phyloP scores from a whole-genome alignment of 352 stramenopile genomes.

The Globisporangium nagaii region DNA sequence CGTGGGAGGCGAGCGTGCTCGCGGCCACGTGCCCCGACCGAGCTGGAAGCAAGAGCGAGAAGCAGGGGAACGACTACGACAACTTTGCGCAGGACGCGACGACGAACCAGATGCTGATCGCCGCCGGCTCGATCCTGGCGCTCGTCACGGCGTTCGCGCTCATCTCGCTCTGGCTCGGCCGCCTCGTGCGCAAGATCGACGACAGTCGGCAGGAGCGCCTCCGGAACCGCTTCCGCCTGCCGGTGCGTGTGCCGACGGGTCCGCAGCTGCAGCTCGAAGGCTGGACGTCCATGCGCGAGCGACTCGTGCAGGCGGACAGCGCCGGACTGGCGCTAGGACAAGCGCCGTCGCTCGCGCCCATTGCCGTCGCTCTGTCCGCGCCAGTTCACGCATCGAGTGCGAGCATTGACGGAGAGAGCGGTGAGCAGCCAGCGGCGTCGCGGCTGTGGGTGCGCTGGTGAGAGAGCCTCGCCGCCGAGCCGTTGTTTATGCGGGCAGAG shows the following conservation, averaged over 20 bases:
- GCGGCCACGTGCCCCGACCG: background rate
- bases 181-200: constrained; percentile 15
- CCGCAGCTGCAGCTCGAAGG: constrained; percentile 9
- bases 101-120: background rate
- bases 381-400: background rate
- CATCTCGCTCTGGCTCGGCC: constrained; percentile 8
- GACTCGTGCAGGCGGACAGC: constrained; percentile 4
- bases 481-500: no score
- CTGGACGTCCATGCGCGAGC: constrained; percentile 15
- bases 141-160: constrained; percentile 1
- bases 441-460: constrained; percentile 7
- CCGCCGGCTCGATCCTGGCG: background rate
- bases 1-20: constrained; percentile 4
- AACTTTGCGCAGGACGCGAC: background rate
- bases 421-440: background rate
- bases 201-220: background rate
- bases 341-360: constrained; percentile 3
- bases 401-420: background rate
- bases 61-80: background rate
- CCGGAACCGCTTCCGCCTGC: background rate
- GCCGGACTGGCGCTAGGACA: background rate
- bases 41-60: background rate
- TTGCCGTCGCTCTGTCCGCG: background rate
- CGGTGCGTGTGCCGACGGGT: constrained; percentile 4
- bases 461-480: no score